Base-by-base conservation (phyloP, 495 filamentous ascomycete genomes). In the Entonaema liquescens region DNA sequence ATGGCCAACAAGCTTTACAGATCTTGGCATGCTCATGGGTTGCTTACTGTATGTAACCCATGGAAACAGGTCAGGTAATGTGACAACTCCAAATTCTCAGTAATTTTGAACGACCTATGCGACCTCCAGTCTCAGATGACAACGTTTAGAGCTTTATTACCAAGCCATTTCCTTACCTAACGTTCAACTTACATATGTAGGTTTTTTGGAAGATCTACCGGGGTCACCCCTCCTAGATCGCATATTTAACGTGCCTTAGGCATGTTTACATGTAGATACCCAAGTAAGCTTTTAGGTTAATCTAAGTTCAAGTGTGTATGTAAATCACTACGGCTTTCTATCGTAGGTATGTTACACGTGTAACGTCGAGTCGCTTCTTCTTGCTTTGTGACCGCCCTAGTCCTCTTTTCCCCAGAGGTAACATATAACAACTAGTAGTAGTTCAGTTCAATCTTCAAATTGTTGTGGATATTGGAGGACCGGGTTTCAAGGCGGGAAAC, bases 41-140 rank as follows among this genome's bases (percentile, higher is more conserved):
- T 73, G 70, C 70, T 73, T 73, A 73, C 70, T 73, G 70, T 73
- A 69, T 69, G 70, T 73, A 73, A 66, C 70, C 65, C 65, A 69
- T 62, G 40, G 57, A 59, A 73, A 68, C 49, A 33, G 25, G 56
- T 62, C 56, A 69, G 62, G 70, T 66, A 68, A 73, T 73, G 70
- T 73, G 65, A 68, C 61, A 44, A 69, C 65, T 69, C 65, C 70
- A 73, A 72, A 66, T 73, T 58, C 65, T 65, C 70, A 73, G 65
- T 73, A 72, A 68, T 68, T 68, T 68, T 23, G n/a, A 72, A 26
- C 60, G 65, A 62, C 40, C 56, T 72, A 68, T 68, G 70, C 56
- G 60, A 68, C 62, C 57, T 65, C 44, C 44, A 61, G 65, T 69
- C 70, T 68, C 61, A 56, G 57, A 66, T 62, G 62, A 68, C 23